Conservation (phyloP, 805 yeast species). For the Yamadazyma phyllophila region DNA sequence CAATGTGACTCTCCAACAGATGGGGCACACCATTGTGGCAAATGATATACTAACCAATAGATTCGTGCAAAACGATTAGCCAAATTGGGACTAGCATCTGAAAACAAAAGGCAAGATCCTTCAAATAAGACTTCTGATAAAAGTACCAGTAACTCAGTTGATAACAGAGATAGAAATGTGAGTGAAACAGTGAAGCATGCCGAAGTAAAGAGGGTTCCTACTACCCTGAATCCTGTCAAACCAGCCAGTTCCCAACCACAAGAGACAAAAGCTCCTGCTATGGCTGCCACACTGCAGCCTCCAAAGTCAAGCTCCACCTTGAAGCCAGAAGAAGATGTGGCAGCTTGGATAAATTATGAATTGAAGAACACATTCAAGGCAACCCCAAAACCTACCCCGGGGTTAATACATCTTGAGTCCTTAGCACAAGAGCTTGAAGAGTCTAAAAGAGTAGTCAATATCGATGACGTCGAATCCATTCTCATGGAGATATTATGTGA, state of each 20-base stretch:
- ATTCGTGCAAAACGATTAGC: constrained; percentile 56
- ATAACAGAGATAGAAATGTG: neutral
- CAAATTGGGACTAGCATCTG: constrained; percentile 28
- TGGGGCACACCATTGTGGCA: too few species aligned
- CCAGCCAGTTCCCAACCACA: neutral
- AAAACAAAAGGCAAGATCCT: neutral
- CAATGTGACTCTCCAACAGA: too few species aligned
- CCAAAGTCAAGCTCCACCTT: neutral
- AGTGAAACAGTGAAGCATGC: too few species aligned
- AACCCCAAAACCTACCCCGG: constrained; percentile 20
- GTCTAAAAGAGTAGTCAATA: constrained; percentile 17
- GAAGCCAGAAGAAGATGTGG: constrained; percentile 20
- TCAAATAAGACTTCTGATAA: too few species aligned
- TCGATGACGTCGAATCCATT: constrained; percentile 45
- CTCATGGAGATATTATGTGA: constrained; percentile 59
- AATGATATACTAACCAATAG: constrained; percentile 24
- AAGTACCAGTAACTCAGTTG: neutral
- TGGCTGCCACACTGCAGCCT: neutral
- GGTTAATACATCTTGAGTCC: constrained; percentile 22
- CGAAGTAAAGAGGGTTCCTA: too few species aligned
- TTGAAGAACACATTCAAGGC: constrained; percentile 37
- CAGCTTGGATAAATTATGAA: constrained; percentile 42
- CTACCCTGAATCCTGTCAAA: too few species aligned
- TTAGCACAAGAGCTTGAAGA: constrained; percentile 22
- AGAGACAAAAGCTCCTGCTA: neutral